Base-by-base conservation (phyloP, 352 stramenopile species). In the Phytophthora multivora region DNA sequence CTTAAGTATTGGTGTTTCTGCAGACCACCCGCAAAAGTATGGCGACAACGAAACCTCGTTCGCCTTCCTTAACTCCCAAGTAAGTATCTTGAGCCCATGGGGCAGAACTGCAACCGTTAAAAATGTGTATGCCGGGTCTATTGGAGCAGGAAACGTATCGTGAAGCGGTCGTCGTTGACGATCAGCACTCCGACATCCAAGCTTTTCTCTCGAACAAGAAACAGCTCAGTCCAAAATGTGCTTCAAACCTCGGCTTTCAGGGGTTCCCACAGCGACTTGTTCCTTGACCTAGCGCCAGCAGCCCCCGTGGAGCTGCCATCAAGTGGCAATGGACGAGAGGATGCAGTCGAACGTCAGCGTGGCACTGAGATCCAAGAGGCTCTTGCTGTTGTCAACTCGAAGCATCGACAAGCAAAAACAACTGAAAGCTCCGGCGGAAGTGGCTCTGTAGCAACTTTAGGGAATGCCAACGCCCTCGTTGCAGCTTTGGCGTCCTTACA, bases 141-240 rank as follows among this genome's bases (percentile, higher is more conserved):
- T 25, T 65, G 15, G 2, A 36, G 1, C 45, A 71, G 73, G 38
- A 76, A 74, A 40, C 57, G 49, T 21, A 19, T 66, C 28, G 49
- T 56, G 5, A 67, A 70, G 33, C 59, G 64, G 16, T 69, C 72
- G 5, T 73, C 55, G 35, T 61, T 70, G 11, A 43, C 36, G 11
- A 42, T 63, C 10, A 65, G 42, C 28, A 57, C 54, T 30, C 55
- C 51, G 8, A 15, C 21, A 39, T 61, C 69, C 11, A 64, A 69
- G 11, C 31, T 69, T 23, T 65, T 65, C 30, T 67, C 42, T n/a
- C 50, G 49, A 39, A 58, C 42, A 39, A 33, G 36, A 49, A 35
- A 56, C 39, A 43, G n/a, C 15, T 53, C 28, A 11, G n/a, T 30
- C 13, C 41, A 38, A 30, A 53, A 39, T 19, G 19, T 49, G n/a